Base-by-base conservation (phyloP, 495 filamentous ascomycete species). In the Aspergillus wentii region DNA sequence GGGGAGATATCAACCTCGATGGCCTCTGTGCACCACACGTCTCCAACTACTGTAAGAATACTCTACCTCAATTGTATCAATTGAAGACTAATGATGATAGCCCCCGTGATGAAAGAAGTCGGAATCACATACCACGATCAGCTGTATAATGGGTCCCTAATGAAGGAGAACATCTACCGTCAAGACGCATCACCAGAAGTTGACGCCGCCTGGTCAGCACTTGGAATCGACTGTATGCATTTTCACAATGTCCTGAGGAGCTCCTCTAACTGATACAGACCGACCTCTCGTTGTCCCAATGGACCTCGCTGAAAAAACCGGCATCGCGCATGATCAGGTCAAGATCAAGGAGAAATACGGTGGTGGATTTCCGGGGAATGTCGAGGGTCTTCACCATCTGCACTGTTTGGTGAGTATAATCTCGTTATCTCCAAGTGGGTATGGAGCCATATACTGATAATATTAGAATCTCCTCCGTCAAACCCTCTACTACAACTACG, bases 361-460 rank as follows among this genome's bases (percentile, higher is more conserved):
- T 4, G 75, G 75, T 7, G 76, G 75, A 0, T 66, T 41, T 38
- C 66, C 71, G 2, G 76, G 70, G 1, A 74, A 76, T 35, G 57
- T 79, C 7, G 75, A 77, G 49, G 75, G 75, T 0, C 44, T 79
- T 9, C 76, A 79, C 40, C 76, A 79, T 41, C 49, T 79, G 3
- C 75, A 78, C 40, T 81, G 77, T 33, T 46, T 79, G 46, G 69
- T 73, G 46, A 42, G 49, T 28, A n/a, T n/a, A n/a, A n/a, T n/a
- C n/a, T n/a, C n/a, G n/a, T n/a, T n/a, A n/a, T n/a, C n/a, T n/a
- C n/a, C n/a, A n/a, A n/a, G n/a, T n/a, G n/a, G n/a, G n/a, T n/a
- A n/a, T n/a, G n/a, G n/a, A 2, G 20, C 4, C n/a, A 18, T 6
- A 17, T 6, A 34, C 17, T 31, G 13, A 26, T 3, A 30, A 19